Evolutionary conservation across 177 flowering plant genomes (phyloP), one percentile per base, ranked within the genome.

Genomic region (Vitis hybrid): DNA sequence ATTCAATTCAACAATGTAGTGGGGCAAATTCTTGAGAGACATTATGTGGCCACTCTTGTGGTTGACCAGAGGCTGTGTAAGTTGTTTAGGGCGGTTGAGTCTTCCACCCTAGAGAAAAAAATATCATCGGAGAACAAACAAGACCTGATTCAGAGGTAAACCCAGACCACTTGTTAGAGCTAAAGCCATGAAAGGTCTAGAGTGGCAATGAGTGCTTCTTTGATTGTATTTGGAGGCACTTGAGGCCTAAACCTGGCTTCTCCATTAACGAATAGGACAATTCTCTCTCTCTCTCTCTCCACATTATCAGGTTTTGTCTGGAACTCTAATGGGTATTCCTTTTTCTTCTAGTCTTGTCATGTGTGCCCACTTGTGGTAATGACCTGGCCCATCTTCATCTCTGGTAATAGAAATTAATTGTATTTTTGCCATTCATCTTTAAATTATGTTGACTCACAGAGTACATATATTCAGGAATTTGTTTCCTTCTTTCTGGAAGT

Each of bases 191-290:
- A 1, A 56, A 61, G 59, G 62, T 68, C 73, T 74, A 61, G 52
- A 62, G 66, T 64, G 75, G 78, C 71, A 65, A 76, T 80, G 75
- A 74, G 71, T 80, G 76, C 40, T 14, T 50, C 15, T 69, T 75
- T 72, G 67, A 75, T 71, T 75, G 73, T 65, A 59, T 50, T 16
- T 59, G 55, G 60, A 46, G 58, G 16, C 73, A 65, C 66, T 40
- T 49, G 60, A 58, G 66, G 51, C 55, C 67, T 71, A 66, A 66
- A 35, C 46, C 48, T 54, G 64, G 65, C 72, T 65, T 59, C 56
- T 64, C 81, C 74, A 62, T 70, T 74, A 64, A 55, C 61, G 73
- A 74, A 78, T 73, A 70, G 61, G 78, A 75, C 78, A 74, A 66
- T 64, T 75, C 50, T 62, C 64, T 66, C 52, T 75, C 51, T 51